Percentiles rank a stretch among this genome's conserved stretches.
phyloP scores from a whole-genome alignment of 192 early-diverging fungal species.

The Backusella mclennaniae region DNA sequence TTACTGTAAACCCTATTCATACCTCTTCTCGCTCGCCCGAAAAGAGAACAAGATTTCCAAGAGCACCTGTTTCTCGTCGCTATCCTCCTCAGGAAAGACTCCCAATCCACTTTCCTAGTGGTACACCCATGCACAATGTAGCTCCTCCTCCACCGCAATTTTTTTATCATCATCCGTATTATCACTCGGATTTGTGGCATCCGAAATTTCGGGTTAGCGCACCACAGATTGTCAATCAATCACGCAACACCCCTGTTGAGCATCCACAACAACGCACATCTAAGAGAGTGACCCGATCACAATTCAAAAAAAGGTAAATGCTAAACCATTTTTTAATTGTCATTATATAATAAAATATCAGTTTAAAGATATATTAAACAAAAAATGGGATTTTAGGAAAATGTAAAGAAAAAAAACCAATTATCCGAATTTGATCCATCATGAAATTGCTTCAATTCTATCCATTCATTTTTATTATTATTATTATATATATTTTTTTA shows the following conservation, averaged over 20 bases:
- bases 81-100: not conserved
- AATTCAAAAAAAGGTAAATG: not conserved
- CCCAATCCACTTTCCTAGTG: not conserved
- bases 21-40: not conserved
- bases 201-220: not conserved
- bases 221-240: not conserved
- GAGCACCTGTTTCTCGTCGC: not conserved
- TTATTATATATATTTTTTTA: not conserved
- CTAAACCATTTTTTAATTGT: not conserved
- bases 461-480: not conserved
- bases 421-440: not conserved
- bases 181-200: not conserved
- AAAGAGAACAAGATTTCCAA: not conserved
- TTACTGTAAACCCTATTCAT: not conserved
- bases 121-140: not conserved
- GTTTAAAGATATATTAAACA: not conserved
- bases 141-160: not conserved
- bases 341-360: not conserved
- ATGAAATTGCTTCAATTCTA: not conserved
- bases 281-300: not conserved
- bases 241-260: not conserved
- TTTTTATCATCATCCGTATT: not conserved
- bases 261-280: not conserved
- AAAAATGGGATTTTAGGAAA: not conserved
- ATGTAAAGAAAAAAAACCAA: not conserved